Conservation (phyloP, 2,329 filamentous ascomycete genomes). For the Paracorniculantispora psalliotae region DNA sequence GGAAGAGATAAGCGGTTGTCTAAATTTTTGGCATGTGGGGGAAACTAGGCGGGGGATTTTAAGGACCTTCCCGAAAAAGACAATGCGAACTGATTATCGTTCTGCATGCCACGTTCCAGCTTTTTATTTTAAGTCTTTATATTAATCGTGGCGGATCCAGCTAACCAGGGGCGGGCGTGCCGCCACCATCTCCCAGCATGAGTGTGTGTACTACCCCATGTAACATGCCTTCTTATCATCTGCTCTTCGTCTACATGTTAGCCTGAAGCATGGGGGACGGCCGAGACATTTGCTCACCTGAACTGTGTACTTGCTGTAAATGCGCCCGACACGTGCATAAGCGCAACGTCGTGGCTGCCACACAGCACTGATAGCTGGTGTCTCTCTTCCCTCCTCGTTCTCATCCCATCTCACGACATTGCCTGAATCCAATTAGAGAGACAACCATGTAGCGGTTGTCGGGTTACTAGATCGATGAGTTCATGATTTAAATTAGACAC, state of each 20-base stretch:
- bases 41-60: background rate
- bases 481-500: background rate
- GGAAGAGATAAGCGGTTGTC: background rate
- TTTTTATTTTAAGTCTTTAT: background rate
- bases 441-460: background rate
- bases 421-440: background rate
- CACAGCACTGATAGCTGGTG: background rate
- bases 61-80: background rate
- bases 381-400: background rate
- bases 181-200: background rate
- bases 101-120: conserved; percentile 7
- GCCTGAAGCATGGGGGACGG: background rate
- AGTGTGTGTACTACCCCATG: background rate
- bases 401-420: background rate
- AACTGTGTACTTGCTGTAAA: background rate
- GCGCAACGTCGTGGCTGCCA: background rate
- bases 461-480: background rate
- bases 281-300: background rate
- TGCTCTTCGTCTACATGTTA: background rate
- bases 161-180: background rate
- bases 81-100: background rate
- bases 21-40: background rate
- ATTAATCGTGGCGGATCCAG: background rate
- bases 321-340: background rate
- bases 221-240: conserved; percentile 1